phyloP scores from a whole-genome alignment of 176 grass and related monocot species.

The Miscanthus lutarioriparius region DNA sequence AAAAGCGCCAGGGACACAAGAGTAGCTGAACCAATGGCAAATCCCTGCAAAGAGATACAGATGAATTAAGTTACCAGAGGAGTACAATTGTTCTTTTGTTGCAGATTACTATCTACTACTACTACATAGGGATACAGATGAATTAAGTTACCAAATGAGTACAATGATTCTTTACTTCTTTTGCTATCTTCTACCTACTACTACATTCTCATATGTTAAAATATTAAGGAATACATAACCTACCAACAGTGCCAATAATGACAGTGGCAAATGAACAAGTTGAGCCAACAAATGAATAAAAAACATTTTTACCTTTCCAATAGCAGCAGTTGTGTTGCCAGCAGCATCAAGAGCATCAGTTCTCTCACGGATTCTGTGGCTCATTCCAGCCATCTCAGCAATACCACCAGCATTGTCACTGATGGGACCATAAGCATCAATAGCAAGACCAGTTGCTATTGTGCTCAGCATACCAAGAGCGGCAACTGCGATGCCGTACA shows the following conservation, averaged over 20 bases:
- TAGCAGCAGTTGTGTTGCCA: conserved; percentile 91
- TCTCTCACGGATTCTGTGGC: conserved; percentile 91
- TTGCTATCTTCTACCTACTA: background rate
- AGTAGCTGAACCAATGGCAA: no score
- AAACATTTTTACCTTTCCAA: conserved; percentile 70
- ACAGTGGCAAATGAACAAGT: background rate
- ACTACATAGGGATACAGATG: no score
- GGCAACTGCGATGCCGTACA: conserved; percentile 92
- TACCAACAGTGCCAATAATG: background rate
- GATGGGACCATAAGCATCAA: conserved; percentile 94
- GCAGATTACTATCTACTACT: no score
- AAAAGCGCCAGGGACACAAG: no score
- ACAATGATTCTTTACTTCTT: no score
- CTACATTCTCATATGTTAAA: background rate
- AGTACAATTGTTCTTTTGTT: no score
- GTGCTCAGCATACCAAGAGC: conserved; percentile 96
- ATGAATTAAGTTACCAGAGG: no score
- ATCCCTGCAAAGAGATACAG: no score
- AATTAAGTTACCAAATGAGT: no score
- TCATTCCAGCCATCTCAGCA: conserved; percentile 97
- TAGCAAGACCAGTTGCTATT: conserved; percentile 85
- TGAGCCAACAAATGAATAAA: background rate
- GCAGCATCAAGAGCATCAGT: conserved; percentile 94
- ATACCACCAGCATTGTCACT: conserved; percentile 97
- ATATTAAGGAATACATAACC: background rate